Conservation (phyloP, 1,139 yeast genomes). For the Yamadazyma triangularis region DNA sequence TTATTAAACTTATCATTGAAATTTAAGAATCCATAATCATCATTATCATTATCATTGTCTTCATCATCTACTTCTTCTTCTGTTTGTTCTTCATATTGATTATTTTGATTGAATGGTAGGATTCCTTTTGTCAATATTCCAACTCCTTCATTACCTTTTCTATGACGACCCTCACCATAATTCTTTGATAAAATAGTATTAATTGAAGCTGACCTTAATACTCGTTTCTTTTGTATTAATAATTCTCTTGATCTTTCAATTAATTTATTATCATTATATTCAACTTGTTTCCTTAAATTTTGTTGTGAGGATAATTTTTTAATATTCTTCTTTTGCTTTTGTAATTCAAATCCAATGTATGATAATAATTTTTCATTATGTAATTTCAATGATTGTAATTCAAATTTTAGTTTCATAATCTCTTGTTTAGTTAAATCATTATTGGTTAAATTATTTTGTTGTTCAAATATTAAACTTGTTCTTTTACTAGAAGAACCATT, state of each 20-base stretch:
- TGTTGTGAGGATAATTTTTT: constrained; percentile 37
- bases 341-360: constrained; percentile 55
- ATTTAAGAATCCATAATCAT: constrained; percentile 34
- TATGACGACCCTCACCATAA: constrained; percentile 16
- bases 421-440: constrained; percentile 46
- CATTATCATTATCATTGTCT: too few species aligned
- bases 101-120: constrained; percentile 5
- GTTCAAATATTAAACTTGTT: constrained; percentile 32
- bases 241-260: constrained; percentile 41
- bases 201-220: constrained; percentile 41
- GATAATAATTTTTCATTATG: constrained; percentile 55
- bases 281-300: constrained; percentile 23
- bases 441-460: constrained; percentile 16
- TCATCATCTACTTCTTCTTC: constrained; percentile 10
- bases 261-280: constrained; percentile 53
- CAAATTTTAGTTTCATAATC: constrained; percentile 49
- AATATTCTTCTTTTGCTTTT: constrained; percentile 43
- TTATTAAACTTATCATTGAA: constrained; percentile 25
- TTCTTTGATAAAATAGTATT: constrained; percentile 35
- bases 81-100: too few species aligned
- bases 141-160: constrained; percentile 1
- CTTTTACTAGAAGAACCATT: constrained; percentile 29
- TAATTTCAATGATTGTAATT: constrained; percentile 47
- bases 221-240: constrained; percentile 42
- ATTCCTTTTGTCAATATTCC: constrained; percentile 18